phyloP scores from a whole-genome alignment of 2,329 filamentous ascomycete species.

The Ophiostoma ips region DNA sequence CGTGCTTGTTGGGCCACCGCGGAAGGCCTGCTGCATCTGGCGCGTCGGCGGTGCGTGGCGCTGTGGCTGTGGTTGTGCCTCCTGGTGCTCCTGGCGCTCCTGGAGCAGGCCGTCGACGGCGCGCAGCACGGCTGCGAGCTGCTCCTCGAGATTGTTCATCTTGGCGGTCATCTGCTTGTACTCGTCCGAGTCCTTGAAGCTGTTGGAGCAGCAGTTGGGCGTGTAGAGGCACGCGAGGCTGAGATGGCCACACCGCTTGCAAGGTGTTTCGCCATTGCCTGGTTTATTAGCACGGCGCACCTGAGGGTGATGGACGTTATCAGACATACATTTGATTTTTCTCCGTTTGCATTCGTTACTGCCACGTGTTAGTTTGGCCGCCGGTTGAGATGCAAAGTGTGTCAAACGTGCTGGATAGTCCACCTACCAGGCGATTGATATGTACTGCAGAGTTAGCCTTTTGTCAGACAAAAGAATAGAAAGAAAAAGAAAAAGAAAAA shows the following conservation, averaged over 20 bases:
- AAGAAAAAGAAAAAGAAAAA: no score
- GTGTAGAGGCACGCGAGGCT: constrained; percentile 29
- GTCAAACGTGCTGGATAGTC: no score
- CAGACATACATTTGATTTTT: constrained; percentile 25
- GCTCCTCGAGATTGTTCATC: constrained; percentile 63
- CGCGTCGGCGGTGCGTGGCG: constrained; percentile 34
- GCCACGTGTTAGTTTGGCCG: constrained; percentile 5
- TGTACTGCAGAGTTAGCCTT: constrained; percentile 32
- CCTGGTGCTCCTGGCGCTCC: constrained; percentile 30
- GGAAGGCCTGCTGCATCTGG: constrained; percentile 46
- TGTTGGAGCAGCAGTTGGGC: constrained; percentile 26
- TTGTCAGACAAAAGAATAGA: no score
- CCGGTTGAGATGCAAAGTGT: no score
- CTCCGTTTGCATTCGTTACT: constrained; percentile 37
- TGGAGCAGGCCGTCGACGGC: constrained; percentile 51
- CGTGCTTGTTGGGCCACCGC: constrained; percentile 65
- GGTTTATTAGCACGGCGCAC: background rate
- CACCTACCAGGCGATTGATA: constrained; percentile 45
- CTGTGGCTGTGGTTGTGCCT: no score
- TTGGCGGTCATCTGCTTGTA: constrained; percentile 70
- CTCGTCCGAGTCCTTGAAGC: constrained; percentile 44
- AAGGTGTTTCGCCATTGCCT: constrained; percentile 51
- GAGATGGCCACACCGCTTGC: constrained; percentile 54
- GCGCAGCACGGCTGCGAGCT: constrained; percentile 64
- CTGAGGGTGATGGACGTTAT: background rate